Evolutionary conservation across 2,329 filamentous ascomycete species (phyloP), one percentile per base, ranked within the genome.

Genomic region (Clonostachys byssicola): DNA sequence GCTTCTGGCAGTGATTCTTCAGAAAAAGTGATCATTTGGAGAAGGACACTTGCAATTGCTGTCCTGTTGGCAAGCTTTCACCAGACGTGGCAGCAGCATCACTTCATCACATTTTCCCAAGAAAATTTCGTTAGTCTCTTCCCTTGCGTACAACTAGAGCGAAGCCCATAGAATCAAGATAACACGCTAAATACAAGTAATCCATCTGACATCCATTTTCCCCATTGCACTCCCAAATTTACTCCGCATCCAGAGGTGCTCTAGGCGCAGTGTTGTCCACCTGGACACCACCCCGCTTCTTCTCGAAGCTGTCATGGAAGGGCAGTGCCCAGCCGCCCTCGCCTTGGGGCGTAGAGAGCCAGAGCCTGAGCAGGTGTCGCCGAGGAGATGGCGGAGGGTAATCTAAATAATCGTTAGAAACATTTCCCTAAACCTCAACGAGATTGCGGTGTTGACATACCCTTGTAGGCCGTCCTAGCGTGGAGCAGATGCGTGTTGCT

Each of bases 261-360:
- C 84, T 80, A 2, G 90, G 89, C 10, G 86, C 72, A 23, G 78
- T 88, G 63, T 95, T 81, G 64, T 95, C 81, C 3, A 96, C 89
- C 70, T 95, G 90, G 54, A 95, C 88, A 0, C 90, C 91, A 8
- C 89, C 89, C 16, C 90, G 77, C 80, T 95, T 95, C 79, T 88
- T 89, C 75, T 94, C 87, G 47, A 79, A 72, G 47, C 80, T 86
- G 65, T 95, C 91, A 57, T 82, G 84, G 68, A 92, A 92, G 1
- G 90, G 89, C 65, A 95, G 66, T 44, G 79, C 83, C 90, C 90
- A 95, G 0, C 91, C 90, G 3, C 89, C 90, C 65, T 95, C 90
- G 23, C 67, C 74, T 67, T 92, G 86, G 0, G 89, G 89, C 4
- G 88, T 90, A 10, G 88, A 85, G 47, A 96, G 70, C 91, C 90